Evolutionary conservation across 2,329 filamentous ascomycete species (phyloP).

Genomic region (Blastomyces percursus): DNA sequence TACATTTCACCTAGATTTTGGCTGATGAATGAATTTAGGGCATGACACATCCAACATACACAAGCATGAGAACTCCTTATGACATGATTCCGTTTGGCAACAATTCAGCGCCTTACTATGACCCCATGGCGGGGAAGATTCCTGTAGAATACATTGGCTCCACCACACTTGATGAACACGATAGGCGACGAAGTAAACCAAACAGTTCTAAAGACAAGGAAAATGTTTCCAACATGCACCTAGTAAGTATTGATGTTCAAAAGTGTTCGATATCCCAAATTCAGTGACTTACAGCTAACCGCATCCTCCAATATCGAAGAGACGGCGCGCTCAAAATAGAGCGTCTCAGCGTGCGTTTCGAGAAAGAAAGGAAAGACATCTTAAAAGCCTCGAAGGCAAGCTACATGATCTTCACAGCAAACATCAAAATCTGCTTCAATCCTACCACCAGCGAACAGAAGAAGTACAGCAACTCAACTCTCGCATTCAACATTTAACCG

Average conservation of each 20-base stretch:
- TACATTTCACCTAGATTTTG: neutral
- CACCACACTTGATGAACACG: conserved; percentile 17
- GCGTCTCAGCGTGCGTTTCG: conserved; percentile 80
- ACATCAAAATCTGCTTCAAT: conserved; percentile 23
- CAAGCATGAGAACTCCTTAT: conserved; percentile 14
- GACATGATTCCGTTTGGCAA: conserved; percentile 16
- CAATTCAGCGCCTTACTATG: conserved; percentile 14
- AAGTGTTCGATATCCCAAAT: neutral
- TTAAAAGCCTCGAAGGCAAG: conserved; percentile 73
- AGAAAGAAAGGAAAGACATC: conserved; percentile 77
- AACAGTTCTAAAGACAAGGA: conserved; percentile 18
- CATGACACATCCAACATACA: conserved; percentile 16
- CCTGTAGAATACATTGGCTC: conserved; percentile 19
- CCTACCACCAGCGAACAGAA: conserved; percentile 23
- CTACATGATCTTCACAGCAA: conserved; percentile 49
- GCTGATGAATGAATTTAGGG: conserved; percentile 9
- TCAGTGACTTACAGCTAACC: conserved; percentile 6
- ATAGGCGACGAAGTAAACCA: conserved; percentile 16
- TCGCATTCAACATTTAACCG: conserved; percentile 18
- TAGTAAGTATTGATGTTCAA: conserved; percentile 15
- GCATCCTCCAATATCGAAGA: conserved; percentile 41
- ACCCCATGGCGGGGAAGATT: conserved; percentile 15
- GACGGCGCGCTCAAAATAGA: conserved; percentile 83
- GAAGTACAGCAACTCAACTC: conserved; percentile 21
- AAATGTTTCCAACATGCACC: conserved; percentile 21